Percentiles rank a stretch among this genome's conserved stretches.
These are phyloP conservation scores for Cairneyella variabilis DNA, from an alignment of 495 filamentous ascomycete genomes.

Conservation along the genomic window DNA sequence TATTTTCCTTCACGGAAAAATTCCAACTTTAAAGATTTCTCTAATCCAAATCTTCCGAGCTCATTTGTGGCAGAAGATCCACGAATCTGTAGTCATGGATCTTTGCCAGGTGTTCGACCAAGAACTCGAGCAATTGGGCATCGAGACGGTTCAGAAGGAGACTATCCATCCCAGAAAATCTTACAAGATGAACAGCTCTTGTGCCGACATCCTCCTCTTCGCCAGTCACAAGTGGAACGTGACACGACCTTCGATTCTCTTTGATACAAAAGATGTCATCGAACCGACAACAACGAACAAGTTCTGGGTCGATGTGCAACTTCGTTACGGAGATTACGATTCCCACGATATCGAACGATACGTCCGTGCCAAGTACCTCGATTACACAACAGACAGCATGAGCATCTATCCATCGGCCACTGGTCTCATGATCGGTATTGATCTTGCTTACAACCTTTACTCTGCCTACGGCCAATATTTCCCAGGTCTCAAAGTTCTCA, in stretches of 20 bases:
- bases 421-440: conserved; percentile 96
- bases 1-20: conserved; percentile 99
- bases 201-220: conserved; percentile 96
- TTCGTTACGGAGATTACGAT: conserved; percentile 98
- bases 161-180: conserved; percentile 99
- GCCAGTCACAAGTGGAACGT: conserved; percentile 99
- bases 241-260: conserved; percentile 84
- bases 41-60: conserved; percentile 99
- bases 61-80: conserved; percentile 99
- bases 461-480: conserved; percentile 99
- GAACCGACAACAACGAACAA: conserved; percentile 96
- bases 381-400: conserved; percentile 99
- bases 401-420: conserved; percentile 98
- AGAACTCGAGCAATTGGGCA: conserved; percentile 91
- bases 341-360: conserved; percentile 99
- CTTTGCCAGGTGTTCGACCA: conserved; percentile 99
- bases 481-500: conserved; percentile 91
- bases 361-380: conserved; percentile 95
- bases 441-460: conserved; percentile 97
- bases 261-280: conserved; percentile 95
- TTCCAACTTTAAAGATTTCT: conserved; percentile 97
- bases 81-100: conserved; percentile 99
- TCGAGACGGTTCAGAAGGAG: conserved; percentile 99
- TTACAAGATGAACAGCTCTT: conserved; percentile 99
- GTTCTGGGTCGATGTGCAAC: conserved; percentile 98